A percentile compares a stretch with the other conserved stretches of the same genome.
Evolutionary conservation across 768 basidiomycete species (phyloP).

Genomic region (Gloeostereum incarnatum): DNA sequence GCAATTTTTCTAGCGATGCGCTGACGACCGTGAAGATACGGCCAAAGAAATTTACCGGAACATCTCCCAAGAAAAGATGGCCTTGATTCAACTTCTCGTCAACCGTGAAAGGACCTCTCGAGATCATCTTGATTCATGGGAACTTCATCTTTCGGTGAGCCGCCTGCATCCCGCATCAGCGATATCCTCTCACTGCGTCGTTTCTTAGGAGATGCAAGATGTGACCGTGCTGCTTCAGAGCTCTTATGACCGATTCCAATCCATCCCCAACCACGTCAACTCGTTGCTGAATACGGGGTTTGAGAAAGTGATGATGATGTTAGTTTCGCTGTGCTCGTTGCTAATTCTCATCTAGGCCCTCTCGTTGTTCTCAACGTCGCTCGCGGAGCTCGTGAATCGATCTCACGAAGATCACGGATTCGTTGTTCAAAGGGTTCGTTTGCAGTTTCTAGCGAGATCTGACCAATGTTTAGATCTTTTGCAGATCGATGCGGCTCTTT

Average conservation of each 20-base stretch:
- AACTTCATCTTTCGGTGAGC: constrained; percentile 16
- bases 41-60: constrained; percentile 64
- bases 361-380: background rate
- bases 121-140: constrained; percentile 19
- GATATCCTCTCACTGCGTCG: background rate
- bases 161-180: constrained; percentile 7
- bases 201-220: constrained; percentile 20
- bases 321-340: constrained; percentile 6
- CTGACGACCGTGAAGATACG: constrained; percentile 28
- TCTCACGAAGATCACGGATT: background rate
- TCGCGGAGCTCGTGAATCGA: constrained; percentile 1
- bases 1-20: background rate
- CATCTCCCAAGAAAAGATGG: constrained; percentile 47
- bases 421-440: background rate
- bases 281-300: constrained; percentile 7
- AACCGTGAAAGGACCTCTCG: constrained; percentile 30
- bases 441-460: background rate
- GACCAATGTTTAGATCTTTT: background rate
- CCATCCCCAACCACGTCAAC: constrained; percentile 7
- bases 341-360: constrained; percentile 4
- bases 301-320: constrained; percentile 4
- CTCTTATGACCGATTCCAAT: constrained; percentile 5
- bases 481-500: constrained; percentile 2
- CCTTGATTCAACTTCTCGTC: constrained; percentile 35
- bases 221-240: constrained; percentile 8